Base-by-base conservation (phyloP, 805 yeast species). In the Cyberlindnera suaveolens region DNA sequence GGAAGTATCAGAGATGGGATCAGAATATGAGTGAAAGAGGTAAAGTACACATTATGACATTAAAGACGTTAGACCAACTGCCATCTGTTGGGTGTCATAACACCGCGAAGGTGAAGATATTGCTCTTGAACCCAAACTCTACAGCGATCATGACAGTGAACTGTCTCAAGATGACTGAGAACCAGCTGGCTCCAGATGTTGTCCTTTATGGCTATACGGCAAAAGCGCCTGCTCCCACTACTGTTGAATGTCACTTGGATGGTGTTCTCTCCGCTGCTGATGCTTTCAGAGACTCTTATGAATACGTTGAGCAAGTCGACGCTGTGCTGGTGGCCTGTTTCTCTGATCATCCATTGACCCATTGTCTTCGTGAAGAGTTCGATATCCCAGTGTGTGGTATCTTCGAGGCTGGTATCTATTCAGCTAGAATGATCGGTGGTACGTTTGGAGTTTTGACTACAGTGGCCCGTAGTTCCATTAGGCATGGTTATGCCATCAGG, bases 291-390 rank as follows among this genome's bases (percentile, higher is more conserved):
- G 66, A 61, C 42, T 54, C 53, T 7, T 60, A 63, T 38, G 56
- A 48, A 11, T 48, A 60, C 34, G 47, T 56, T 5, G 34, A 38
- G 19, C 58, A 61, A 32, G 63, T 48, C 1, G 66, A 63, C 47
- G 65, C 65, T 1, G 54, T 58, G 4, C 43, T 63, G 6, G 66
- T 63, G 5, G 66, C 65, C 1, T 63, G 67, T 36, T 63, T 63
- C 48, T 62, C 66, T 1, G 66, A 62, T 31, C 67, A 63, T 46
- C 67, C 67, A 3, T 42, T 63, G 43, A 57, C 55, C 3, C 60
- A 63, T 45, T 62, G 65, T 42, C 49, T 63, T 2, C 52, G 66
- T 30, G 67, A 62, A 44, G 67, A 63, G 48, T 63, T 63, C 20
- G 62, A 62, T 27, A 48, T 57, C 27, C 66, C 66, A 4, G 49